Evolutionary conservation across 306 rosid genomes (phyloP).

Genomic region (Abrus pulchellus): DNA sequence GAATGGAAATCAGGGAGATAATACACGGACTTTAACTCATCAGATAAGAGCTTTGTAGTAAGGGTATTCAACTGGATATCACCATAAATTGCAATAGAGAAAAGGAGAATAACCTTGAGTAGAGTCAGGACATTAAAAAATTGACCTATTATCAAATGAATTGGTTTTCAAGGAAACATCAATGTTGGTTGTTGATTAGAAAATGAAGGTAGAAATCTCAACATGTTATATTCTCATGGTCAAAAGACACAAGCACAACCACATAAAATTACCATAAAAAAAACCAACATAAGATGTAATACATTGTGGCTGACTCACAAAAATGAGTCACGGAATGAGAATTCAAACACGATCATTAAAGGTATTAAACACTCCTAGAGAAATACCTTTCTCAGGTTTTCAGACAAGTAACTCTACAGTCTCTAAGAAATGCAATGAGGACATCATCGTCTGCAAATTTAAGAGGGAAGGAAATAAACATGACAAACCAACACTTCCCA

Average conservation of each 20-base stretch:
- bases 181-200: not conserved
- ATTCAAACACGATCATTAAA: constrained; percentile 5
- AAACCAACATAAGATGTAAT: not conserved
- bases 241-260: not conserved
- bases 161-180: not conserved
- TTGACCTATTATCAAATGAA: not conserved
- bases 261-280: not conserved
- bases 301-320: not conserved
- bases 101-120: not conserved
- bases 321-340: constrained; percentile 11
- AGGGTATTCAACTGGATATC: constrained; percentile 6
- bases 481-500: not conserved
- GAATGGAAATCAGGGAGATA: not conserved
- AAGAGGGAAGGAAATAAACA: not conserved
- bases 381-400: constrained; percentile 23
- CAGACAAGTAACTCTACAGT: not conserved
- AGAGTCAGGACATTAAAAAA: not conserved
- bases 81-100: constrained; percentile 23
- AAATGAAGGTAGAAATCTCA: not conserved
- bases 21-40: not conserved
- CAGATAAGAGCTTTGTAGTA: not conserved
- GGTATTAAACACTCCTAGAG: not conserved
- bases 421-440: not conserved
- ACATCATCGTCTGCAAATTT: not conserved
- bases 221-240: not conserved